phyloP scores from a whole-genome alignment of 1,139 yeast genomes.

The Candida glucosophila region DNA sequence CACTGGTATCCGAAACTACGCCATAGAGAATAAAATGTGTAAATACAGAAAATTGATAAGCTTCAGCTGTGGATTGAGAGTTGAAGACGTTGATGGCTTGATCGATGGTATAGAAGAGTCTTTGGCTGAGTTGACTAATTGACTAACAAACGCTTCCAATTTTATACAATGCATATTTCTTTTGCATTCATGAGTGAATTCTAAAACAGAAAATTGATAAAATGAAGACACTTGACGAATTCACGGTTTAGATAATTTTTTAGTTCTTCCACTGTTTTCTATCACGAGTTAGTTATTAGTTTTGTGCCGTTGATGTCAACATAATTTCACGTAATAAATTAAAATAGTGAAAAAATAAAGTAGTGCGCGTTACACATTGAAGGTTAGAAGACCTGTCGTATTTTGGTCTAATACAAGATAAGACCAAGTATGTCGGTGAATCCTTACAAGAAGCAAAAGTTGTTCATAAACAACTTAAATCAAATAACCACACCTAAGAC shows the following conservation, averaged over 20 bases:
- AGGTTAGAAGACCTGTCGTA: no score
- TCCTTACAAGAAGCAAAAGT: conserved; percentile 7
- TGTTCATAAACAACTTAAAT: conserved; percentile 3
- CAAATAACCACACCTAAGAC: conserved; percentile 13
- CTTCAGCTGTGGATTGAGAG: conserved; percentile 69
- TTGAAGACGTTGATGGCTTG: conserved; percentile 69
- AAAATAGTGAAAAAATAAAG: no score
- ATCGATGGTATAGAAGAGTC: conserved; percentile 40
- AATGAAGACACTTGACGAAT: no score
- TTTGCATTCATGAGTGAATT: not conserved
- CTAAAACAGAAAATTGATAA: not conserved
- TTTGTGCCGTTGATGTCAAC: no score
- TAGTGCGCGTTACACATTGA: no score
- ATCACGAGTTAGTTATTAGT: no score
- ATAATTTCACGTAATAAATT: no score
- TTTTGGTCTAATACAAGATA: no score
- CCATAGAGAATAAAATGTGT: conserved; percentile 52
- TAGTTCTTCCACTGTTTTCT: conserved; percentile 1
- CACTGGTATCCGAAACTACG: conserved; percentile 26
- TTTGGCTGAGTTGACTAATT: conserved; percentile 30
- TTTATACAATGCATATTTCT: no score
- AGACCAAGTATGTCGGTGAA: conserved; percentile 4
- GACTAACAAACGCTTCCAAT: no score
- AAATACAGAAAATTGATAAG: conserved; percentile 78
- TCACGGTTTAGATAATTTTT: not conserved